phyloP scores from a whole-genome alignment of 768 basidiomycete species.

The Naganishia vaughanmartiniae region DNA sequence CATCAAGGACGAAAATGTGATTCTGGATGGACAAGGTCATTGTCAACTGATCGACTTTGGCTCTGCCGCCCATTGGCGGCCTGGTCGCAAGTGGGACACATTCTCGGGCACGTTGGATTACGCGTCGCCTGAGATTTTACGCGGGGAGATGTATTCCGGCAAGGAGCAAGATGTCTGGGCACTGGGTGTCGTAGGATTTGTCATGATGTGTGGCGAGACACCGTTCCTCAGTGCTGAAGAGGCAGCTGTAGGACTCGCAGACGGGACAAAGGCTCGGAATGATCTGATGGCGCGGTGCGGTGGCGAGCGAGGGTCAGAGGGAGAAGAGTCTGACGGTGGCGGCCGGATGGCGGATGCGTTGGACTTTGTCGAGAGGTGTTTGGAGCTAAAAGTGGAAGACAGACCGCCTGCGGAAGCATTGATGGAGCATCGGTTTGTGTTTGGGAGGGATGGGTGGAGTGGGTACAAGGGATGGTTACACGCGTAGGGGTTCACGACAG shows the following conservation, averaged over 20 bases:
- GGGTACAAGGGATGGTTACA: constrained; percentile 46
- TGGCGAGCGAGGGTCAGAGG: constrained; percentile 67
- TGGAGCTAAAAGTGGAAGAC: constrained; percentile 71
- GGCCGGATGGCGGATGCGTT: constrained; percentile 80
- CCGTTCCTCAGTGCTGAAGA: constrained; percentile 62
- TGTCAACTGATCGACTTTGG: constrained; percentile 97
- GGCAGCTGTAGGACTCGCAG: constrained; percentile 73
- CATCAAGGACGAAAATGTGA: constrained; percentile 89
- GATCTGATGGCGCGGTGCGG: constrained; percentile 60
- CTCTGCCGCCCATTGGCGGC: constrained; percentile 59
- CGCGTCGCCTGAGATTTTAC: constrained; percentile 91
- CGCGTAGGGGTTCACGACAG: not conserved
- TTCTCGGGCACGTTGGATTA: constrained; percentile 66
- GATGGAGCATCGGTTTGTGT: constrained; percentile 73
- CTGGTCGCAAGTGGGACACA: constrained; percentile 55
- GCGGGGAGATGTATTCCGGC: constrained; percentile 89
- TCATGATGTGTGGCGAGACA: constrained; percentile 63
- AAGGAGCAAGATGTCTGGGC: constrained; percentile 99
- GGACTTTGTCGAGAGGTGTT: constrained; percentile 75
- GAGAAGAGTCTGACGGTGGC: constrained; percentile 77
- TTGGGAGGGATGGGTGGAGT: constrained; percentile 72
- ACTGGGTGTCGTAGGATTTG: constrained; percentile 92
- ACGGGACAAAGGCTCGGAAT: constrained; percentile 43
- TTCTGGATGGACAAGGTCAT: constrained; percentile 63
- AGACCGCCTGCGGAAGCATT: constrained; percentile 85